Percentiles rank a stretch among this genome's conserved stretches.
Evolutionary conservation across 495 filamentous ascomycete genomes (phyloP).

Genomic region (Xylaria flabelliformis): DNA sequence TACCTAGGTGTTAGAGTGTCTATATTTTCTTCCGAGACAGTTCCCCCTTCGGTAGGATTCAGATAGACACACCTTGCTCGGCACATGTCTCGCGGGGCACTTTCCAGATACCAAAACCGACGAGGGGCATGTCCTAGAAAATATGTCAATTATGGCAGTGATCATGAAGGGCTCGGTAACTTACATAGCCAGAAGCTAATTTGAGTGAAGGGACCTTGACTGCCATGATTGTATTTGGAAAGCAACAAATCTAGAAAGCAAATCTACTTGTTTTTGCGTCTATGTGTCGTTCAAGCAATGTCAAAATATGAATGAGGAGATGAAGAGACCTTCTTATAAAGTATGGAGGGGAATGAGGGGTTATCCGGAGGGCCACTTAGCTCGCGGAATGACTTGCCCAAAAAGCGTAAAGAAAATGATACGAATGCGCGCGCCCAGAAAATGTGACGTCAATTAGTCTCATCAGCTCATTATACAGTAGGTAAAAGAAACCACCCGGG

Average conservation of each 20-base stretch:
- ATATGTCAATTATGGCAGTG: background rate
- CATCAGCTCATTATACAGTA: background rate
- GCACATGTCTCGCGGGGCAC: slow-evolving; percentile 69
- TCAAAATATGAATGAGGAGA: background rate
- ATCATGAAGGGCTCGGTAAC: background rate
- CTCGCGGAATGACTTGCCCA: background rate
- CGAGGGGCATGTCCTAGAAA: slow-evolving; percentile 66
- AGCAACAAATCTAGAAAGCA: background rate
- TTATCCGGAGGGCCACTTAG: background rate
- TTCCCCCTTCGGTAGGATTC: background rate
- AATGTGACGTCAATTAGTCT: background rate
- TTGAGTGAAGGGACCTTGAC: slow-evolving; percentile 35
- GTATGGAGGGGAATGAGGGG: background rate
- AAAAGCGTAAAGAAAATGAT: background rate
- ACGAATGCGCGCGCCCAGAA: background rate
- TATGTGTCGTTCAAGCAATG: background rate
- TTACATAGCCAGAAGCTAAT: slow-evolving; percentile 42
- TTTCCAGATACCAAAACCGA: slow-evolving; percentile 74
- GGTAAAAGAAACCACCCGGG: background rate
- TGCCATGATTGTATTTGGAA: slow-evolving; percentile 30
- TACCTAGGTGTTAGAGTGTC: background rate
- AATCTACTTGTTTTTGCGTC: background rate
- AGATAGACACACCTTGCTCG: slow-evolving; percentile 46
- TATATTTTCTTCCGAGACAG: background rate
- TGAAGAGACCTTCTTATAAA: background rate